phyloP scores from a whole-genome alignment of 208 protist genomes.

The Tritrichomonas musculus region DNA sequence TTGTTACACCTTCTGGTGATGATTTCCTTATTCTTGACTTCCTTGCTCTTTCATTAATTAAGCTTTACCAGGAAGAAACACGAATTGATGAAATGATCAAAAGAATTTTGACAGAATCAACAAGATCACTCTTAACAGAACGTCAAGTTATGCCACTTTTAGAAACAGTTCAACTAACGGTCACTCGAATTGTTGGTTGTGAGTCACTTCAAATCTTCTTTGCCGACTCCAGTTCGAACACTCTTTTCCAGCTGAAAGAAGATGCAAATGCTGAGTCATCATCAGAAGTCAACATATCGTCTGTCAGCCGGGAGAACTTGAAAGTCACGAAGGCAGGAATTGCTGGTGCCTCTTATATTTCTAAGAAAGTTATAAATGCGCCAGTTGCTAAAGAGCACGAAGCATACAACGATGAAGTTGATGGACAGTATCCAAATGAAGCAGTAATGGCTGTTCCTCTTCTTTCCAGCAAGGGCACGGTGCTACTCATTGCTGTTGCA shows the following conservation, averaged over 20 bases:
- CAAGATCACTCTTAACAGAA: not conserved
- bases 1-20: not conserved
- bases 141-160: constrained; percentile 11
- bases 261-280: not conserved
- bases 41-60: not conserved
- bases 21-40: not conserved
- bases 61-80: not conserved
- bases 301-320: not conserved
- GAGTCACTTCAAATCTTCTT: not conserved
- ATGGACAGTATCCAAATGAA: not conserved
- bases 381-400: not conserved
- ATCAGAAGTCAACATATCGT: not conserved
- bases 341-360: not conserved
- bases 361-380: not conserved
- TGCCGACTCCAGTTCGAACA: not conserved
- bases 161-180: not conserved
- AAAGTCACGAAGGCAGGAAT: not conserved
- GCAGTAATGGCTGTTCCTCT: not conserved
- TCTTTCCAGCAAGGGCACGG: not conserved
- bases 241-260: not conserved
- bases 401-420: not conserved
- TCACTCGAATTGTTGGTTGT: not conserved
- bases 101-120: not conserved
- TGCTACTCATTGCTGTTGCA: not conserved
- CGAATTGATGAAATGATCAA: constrained; percentile 26